Conservation (phyloP, 495 filamentous ascomycete species). For the Aspergillus heteromorphus region DNA sequence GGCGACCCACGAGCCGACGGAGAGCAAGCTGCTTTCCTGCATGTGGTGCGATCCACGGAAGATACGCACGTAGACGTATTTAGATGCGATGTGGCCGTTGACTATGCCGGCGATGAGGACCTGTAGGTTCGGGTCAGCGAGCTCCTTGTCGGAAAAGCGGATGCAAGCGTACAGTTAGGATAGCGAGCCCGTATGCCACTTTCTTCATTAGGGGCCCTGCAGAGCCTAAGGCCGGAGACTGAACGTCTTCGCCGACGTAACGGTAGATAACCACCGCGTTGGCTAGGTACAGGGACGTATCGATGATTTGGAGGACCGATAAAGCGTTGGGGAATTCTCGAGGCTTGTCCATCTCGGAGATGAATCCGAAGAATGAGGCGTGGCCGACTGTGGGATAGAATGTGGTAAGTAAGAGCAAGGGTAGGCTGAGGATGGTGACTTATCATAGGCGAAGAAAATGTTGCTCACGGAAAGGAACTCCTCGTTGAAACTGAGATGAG, state of each 20-base stretch:
- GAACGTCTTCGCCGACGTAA: constrained; percentile 61
- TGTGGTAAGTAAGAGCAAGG: neutral
- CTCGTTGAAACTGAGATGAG: constrained; percentile 27
- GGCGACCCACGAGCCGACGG: constrained; percentile 47
- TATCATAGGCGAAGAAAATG: constrained; percentile 64
- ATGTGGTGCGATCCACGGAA: constrained; percentile 52
- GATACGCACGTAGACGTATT: constrained; percentile 59
- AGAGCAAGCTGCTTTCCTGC: constrained; percentile 47
- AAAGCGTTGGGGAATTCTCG: constrained; percentile 59
- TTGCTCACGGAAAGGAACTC: constrained; percentile 63
- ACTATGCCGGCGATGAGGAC: constrained; percentile 64
- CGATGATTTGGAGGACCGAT: constrained; percentile 52
- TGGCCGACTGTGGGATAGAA: constrained; percentile 43
- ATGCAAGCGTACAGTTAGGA: constrained; percentile 49
- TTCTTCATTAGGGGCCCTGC: constrained; percentile 57
- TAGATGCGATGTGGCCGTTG: constrained; percentile 52
- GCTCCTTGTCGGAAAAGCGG: neutral
- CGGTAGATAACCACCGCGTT: constrained; percentile 63
- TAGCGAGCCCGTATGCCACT: constrained; percentile 68
- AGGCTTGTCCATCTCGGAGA: constrained; percentile 67
- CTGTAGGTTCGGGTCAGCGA: neutral
- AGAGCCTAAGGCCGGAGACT: constrained; percentile 65
- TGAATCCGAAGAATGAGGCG: constrained; percentile 68
- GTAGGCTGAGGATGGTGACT: neutral
- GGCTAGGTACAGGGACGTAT: constrained; percentile 63